phyloP scores from a whole-genome alignment of 73 alveolate genomes.

The Paramecium sonneborni region DNA sequence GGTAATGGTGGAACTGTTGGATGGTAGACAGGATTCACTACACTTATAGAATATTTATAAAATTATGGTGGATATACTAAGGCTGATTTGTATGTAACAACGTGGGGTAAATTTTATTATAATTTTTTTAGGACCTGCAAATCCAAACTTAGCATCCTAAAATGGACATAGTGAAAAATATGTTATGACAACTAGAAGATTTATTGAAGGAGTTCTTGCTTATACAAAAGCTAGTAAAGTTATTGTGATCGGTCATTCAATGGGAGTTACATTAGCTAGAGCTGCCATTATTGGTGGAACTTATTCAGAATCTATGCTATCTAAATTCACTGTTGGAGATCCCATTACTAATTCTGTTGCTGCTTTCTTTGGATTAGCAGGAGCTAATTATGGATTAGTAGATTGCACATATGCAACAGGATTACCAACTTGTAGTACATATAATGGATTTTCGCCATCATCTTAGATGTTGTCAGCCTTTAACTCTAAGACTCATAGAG shows the following conservation, averaged over 20 bases:
- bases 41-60: conserved; percentile 61
- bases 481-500: background rate
- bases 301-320: background rate
- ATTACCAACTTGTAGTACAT: conserved; percentile 43
- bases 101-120: conserved; percentile 68
- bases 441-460: conserved; percentile 56
- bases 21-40: conserved; percentile 68
- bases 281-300: conserved; percentile 47
- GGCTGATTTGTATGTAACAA: conserved; percentile 70
- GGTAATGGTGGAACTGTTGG: conserved; percentile 70
- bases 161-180: conserved; percentile 45
- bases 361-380: conserved; percentile 71
- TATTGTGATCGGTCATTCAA: conserved; percentile 68
- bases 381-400: conserved; percentile 72
- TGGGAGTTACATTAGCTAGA: conserved; percentile 71
- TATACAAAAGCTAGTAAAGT: conserved; percentile 62
- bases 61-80: conserved; percentile 64
- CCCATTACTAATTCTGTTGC: conserved; percentile 63
- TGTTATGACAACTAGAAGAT: conserved; percentile 54
- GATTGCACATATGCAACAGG: conserved; percentile 58
- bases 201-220: conserved; percentile 67
- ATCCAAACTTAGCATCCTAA: background rate
- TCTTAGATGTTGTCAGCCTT: background rate
- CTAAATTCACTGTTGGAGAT: conserved; percentile 58
- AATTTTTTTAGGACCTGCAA: conserved; percentile 57